phyloP scores from a whole-genome alignment of 2,329 filamentous ascomycete genomes.

The Ambrosiella cleistominuta region DNA sequence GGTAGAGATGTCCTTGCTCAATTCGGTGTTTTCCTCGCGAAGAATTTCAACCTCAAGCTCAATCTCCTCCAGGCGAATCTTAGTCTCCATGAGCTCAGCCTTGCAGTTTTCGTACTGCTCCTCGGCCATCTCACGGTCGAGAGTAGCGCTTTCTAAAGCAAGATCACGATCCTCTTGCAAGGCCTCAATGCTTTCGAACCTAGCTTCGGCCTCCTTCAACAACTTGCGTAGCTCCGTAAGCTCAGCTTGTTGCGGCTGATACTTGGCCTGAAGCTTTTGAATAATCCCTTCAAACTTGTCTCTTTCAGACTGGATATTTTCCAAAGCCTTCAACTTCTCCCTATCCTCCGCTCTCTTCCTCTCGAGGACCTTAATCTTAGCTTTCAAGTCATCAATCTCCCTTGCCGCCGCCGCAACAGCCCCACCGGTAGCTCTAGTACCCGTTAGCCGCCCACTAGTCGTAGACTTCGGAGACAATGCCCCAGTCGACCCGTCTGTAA shows the following conservation, averaged over 20 bases:
- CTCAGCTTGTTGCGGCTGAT: constrained; percentile 69
- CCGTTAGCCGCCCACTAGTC: constrained; percentile 13
- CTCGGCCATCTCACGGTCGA: constrained; percentile 93
- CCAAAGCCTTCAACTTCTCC: constrained; percentile 63
- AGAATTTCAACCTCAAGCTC: constrained; percentile 78
- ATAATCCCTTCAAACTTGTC: constrained; percentile 73
- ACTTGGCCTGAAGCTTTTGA: constrained; percentile 78
- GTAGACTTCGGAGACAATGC: constrained; percentile 18
- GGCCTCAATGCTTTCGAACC: constrained; percentile 35
- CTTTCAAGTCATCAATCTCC: constrained; percentile 74
- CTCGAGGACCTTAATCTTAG: constrained; percentile 73
- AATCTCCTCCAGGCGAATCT: constrained; percentile 62
- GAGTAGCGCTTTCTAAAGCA: constrained; percentile 65
- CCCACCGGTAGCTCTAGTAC: constrained; percentile 22
- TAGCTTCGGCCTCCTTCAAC: constrained; percentile 56
- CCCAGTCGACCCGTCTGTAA: constrained; percentile 3
- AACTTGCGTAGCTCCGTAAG: constrained; percentile 57
- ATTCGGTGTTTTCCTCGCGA: constrained; percentile 69
- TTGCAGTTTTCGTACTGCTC: constrained; percentile 73
- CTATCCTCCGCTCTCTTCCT: constrained; percentile 73
- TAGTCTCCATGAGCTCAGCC: constrained; percentile 60
- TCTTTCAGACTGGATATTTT: constrained; percentile 56
- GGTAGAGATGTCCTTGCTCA: constrained; percentile 66
- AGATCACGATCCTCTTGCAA: constrained; percentile 74
- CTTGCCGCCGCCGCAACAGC: constrained; percentile 35